These are phyloP conservation scores for Kwoniella sp. DNA, from an alignment of 768 basidiomycete genomes.

Conservation along the genomic window DNA sequence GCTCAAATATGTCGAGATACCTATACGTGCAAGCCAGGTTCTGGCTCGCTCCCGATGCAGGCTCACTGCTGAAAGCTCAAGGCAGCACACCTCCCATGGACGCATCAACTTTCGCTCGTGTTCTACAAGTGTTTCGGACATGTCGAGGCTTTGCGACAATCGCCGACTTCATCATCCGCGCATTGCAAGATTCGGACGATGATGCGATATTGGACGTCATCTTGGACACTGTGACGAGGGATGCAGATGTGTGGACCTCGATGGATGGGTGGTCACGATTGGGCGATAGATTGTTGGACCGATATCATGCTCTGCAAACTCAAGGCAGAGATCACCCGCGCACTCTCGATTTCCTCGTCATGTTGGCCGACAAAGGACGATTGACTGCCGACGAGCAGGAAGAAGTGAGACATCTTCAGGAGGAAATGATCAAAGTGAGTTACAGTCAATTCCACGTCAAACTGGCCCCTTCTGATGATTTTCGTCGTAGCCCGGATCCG, in stretches of 20 bases:
- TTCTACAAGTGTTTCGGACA: conserved; percentile 36
- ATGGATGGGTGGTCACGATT: conserved; percentile 46
- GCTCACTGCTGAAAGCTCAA: conserved; percentile 19
- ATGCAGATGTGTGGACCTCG: conserved; percentile 48
- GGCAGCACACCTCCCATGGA: conserved; percentile 28
- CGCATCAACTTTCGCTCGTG: conserved; percentile 43
- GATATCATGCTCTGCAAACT: conserved; percentile 25
- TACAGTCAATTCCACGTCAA: too few relatives aligned
- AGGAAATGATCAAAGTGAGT: conserved; percentile 24
- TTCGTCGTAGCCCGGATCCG: not conserved
- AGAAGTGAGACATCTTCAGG: conserved; percentile 25
- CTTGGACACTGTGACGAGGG: conserved; percentile 36
- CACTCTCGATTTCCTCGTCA: conserved; percentile 24
- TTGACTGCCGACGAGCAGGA: conserved; percentile 33
- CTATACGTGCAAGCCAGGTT: conserved; percentile 44
- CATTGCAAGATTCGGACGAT: conserved; percentile 34
- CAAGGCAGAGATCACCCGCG: conserved; percentile 23
- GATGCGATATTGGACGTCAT: conserved; percentile 39
- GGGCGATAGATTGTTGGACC: conserved; percentile 37
- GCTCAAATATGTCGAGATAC: conserved; percentile 31
- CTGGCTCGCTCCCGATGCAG: conserved; percentile 40
- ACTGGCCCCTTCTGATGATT: too few relatives aligned
- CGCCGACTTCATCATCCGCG: conserved; percentile 37
- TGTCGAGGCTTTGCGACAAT: conserved; percentile 39
- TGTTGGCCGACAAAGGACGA: conserved; percentile 33